A percentile compares a stretch with the other conserved stretches of the same genome.
These are phyloP conservation scores for Erigeron philadelphicus DNA, from an alignment of 140 eudicot species.

Conservation along the genomic window DNA sequence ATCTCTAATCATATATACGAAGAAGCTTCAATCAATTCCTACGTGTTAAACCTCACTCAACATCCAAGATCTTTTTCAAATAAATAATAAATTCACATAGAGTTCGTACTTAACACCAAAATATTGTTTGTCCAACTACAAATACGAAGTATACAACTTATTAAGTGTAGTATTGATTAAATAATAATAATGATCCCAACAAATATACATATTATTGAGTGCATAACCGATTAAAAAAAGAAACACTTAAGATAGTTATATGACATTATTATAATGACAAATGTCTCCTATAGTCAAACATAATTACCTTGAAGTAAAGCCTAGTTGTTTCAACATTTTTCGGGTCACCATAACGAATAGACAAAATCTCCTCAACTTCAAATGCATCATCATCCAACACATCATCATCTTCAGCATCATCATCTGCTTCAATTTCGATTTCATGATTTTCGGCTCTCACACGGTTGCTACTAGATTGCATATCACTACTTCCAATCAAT, in stretches of 20 bases:
- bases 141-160: no score
- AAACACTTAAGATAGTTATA: neutral
- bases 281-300: neutral
- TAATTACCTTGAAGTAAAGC: constrained; percentile 63
- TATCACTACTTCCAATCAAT: constrained; percentile 23
- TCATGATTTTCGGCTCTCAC: constrained; percentile 13
- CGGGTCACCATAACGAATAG: constrained; percentile 70
- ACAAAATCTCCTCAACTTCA: constrained; percentile 56
- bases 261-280: no score
- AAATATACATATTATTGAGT: neutral
- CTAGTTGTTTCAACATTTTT: constrained; percentile 29
- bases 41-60: no score
- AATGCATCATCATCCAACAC: constrained; percentile 31
- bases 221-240: neutral
- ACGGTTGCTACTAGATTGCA: neutral
- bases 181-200: neutral
- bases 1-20: no score
- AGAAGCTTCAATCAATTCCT: no score
- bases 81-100: no score
- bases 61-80: no score
- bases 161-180: no score
- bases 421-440: constrained; percentile 29
- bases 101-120: no score
- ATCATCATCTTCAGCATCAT: constrained; percentile 27
- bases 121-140: no score